Percentiles rank a stretch among this genome's conserved stretches.
phyloP scores from a whole-genome alignment of 2,329 filamentous ascomycete genomes.

The Fusarium clavum region DNA sequence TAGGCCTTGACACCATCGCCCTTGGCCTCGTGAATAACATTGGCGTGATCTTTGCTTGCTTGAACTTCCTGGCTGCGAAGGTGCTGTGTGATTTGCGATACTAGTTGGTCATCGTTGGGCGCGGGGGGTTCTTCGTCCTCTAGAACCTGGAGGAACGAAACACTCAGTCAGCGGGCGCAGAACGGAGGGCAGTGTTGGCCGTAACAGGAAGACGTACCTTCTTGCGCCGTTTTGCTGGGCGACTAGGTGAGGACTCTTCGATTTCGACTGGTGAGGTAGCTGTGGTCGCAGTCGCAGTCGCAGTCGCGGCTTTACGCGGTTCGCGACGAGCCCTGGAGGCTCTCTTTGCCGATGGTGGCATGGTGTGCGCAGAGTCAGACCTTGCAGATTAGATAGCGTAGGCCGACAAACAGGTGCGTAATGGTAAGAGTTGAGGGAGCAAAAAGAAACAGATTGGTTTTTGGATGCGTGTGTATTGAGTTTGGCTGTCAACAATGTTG shows the following conservation, averaged over 20 bases:
- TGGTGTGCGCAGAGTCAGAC: slow-evolving; percentile 35
- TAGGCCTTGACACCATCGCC: slow-evolving; percentile 77
- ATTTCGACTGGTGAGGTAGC: slow-evolving; percentile 52
- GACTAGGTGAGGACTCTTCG: slow-evolving; percentile 68
- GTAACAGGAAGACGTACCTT: slow-evolving; percentile 57
- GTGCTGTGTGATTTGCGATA: slow-evolving; percentile 66
- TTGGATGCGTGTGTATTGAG: background rate
- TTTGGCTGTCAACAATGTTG: slow-evolving; percentile 3
- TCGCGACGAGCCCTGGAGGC: slow-evolving; percentile 55
- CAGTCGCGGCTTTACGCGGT: slow-evolving; percentile 52
- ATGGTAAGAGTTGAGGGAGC: background rate
- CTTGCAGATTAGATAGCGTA: slow-evolving; percentile 12
- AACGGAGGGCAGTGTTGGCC: background rate
- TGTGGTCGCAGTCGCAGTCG: slow-evolving; percentile 48
- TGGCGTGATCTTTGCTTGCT: slow-evolving; percentile 71
- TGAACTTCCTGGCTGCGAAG: slow-evolving; percentile 64
- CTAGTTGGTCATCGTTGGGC: slow-evolving; percentile 66
- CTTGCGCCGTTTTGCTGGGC: slow-evolving; percentile 73
- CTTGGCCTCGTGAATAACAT: slow-evolving; percentile 71
- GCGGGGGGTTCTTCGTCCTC: slow-evolving; percentile 54
- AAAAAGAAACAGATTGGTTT: slow-evolving; percentile 6
- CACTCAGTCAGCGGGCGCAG: slow-evolving; percentile 28
- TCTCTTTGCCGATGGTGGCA: slow-evolving; percentile 56
- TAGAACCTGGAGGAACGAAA: slow-evolving; percentile 48
- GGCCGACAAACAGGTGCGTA: slow-evolving; percentile 2